Conservation (phyloP, 1,284 basidiomycete species). For the Papiliotrema flavescens region DNA sequence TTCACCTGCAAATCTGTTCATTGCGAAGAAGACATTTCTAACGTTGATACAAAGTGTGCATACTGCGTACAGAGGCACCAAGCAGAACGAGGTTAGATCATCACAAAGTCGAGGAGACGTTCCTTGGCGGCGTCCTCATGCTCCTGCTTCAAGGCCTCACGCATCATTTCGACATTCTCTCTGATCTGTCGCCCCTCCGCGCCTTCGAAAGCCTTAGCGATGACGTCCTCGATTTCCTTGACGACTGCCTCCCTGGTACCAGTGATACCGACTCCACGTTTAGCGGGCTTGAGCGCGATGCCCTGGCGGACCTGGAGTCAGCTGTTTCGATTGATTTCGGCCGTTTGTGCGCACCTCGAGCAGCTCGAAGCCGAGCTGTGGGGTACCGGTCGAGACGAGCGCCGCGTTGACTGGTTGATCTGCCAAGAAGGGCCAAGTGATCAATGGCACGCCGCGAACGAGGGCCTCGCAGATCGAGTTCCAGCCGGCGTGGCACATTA, state of each 20-base stretch:
- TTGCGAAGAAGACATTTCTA: too few relatives aligned
- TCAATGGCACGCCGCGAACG: slow-evolving; percentile 2
- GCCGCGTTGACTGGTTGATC: background rate
- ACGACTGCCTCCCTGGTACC: background rate
- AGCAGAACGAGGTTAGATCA: too few relatives aligned
- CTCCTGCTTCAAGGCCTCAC: background rate
- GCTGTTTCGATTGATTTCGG: background rate
- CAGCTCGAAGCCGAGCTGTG: background rate
- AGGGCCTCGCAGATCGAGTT: slow-evolving; percentile 4
- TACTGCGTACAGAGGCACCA: too few relatives aligned
- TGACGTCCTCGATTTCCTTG: background rate
- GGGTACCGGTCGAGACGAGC: background rate
- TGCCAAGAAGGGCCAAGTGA: slow-evolving; percentile 3
- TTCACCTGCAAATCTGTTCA: too few relatives aligned
- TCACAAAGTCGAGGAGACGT: too few relatives aligned
- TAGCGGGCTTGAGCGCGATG: background rate
- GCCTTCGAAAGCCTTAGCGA: background rate
- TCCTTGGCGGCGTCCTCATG: background rate
- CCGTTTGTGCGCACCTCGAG: background rate
- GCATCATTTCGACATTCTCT: background rate
- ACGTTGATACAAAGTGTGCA: too few relatives aligned
- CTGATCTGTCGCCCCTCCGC: background rate
- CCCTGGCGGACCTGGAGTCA: background rate
- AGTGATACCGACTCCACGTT: background rate
- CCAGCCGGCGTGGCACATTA: slow-evolving; percentile 3